phyloP scores from a whole-genome alignment of 257 asterid genomes.

The Ajuga chamaepitys region DNA sequence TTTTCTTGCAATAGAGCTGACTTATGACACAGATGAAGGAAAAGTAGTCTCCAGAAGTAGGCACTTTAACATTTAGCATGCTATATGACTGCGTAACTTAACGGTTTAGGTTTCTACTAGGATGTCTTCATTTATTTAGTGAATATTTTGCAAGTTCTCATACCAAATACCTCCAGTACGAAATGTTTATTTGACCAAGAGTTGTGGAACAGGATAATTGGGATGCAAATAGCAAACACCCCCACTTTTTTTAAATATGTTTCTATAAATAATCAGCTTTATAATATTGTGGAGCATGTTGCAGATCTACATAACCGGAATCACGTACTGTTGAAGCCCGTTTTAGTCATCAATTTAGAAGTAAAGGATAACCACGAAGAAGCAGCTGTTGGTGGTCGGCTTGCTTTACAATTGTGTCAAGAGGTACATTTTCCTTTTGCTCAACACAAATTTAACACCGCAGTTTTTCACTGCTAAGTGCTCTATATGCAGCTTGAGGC shows the following conservation, averaged over 20 bases:
- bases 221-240: too few species aligned
- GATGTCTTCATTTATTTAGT: too few species aligned
- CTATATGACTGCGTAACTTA: too few species aligned
- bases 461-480: neutral
- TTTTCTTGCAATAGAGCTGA: too few species aligned
- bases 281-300: neutral
- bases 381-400: conserved; percentile 91
- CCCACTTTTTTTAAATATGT: neutral
- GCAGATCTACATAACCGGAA: conserved; percentile 81
- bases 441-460: neutral
- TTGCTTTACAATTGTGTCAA: conserved; percentile 77
- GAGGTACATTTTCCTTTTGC: conserved; percentile 38
- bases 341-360: conserved; percentile 79
- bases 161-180: too few species aligned
- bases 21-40: neutral
- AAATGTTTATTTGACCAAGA: too few species aligned
- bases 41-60: neutral
- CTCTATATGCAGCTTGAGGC: conserved; percentile 49
- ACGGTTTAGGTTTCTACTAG: too few species aligned
- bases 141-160: too few species aligned
- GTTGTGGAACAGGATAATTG: too few species aligned
- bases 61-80: too few species aligned
- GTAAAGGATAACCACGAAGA: conserved; percentile 99
- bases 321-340: conserved; percentile 72
- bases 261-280: neutral